Base-by-base conservation (phyloP, 768 basidiomycete species). In the Suillus spraguei region DNA sequence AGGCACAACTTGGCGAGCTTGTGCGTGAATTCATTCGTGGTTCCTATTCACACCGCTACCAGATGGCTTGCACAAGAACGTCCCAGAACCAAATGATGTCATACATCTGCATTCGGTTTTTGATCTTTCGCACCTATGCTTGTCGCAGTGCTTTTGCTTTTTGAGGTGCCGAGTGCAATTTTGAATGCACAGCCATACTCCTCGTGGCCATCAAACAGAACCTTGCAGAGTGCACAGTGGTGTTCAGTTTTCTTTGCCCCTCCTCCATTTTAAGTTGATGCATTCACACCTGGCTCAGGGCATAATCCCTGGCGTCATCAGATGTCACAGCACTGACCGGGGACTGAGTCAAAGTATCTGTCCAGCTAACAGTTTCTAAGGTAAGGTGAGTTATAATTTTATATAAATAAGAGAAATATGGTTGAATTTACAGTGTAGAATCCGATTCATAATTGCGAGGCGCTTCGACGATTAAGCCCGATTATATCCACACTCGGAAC, bases 311-410 rank as follows among this genome's bases (percentile, higher is more conserved):
- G 44, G 44, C n/a, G n/a, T 22, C n/a, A 46, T 46, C 44, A 22
- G 44, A 46, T 46, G 44, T 46, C 44, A 46, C n/a, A 11, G 44
- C 44, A 4, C 44, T 46, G 16, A 46, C 2, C 1, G n/a, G 44
- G 44, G 44, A 46, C 44, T n/a, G n/a, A 1, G 44, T 46, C 44
- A 46, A 46, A 46, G 44, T 46, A n/a, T 46, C 44, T 46, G 44
- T 46, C 44, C 44, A 46, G n/a, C 44, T 46, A n/a, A 6, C 44
- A 46, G 44, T 9, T 22, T n/a, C n/a, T n/a, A n/a, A n/a, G n/a
- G n/a, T n/a, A 11, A 46, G 44, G 44, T 46, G 44, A 46, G 44
- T 46, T 46, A 46, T 46, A n/a, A n/a, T n/a, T n/a, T n/a, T n/a
- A n/a, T n/a, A n/a, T n/a, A n/a, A n/a, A n/a, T n/a, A n/a, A n/a